Evolutionary conservation across 2,329 filamentous ascomycete genomes (phyloP).

Genomic region (Alternaria longipes): DNA sequence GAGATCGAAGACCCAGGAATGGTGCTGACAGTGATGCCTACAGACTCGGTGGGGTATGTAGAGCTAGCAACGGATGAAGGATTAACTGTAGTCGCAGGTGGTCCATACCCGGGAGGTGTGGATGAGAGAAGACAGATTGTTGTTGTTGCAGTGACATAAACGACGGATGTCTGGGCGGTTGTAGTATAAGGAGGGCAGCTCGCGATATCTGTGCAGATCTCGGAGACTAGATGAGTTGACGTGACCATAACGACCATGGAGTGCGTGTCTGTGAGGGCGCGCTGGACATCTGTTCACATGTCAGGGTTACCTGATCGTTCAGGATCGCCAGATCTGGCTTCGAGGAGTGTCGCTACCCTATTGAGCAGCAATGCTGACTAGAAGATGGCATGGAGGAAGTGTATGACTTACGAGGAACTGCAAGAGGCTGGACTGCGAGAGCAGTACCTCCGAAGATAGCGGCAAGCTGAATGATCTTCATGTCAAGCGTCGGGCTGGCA

Average conservation of each 20-base stretch:
- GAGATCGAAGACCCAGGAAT: conserved; percentile 11
- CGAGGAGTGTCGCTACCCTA: not conserved
- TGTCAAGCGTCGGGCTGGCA: conserved; percentile 26
- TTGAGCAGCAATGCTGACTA: not conserved
- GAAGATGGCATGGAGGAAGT: not conserved
- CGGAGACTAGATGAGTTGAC: conserved; percentile 50
- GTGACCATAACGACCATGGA: conserved; percentile 53
- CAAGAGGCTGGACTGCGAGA: conserved; percentile 31
- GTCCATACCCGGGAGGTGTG: conserved; percentile 24
- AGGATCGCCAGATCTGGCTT: not conserved
- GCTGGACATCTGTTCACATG: conserved; percentile 17
- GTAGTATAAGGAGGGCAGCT: conserved; percentile 51
- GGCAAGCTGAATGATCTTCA: conserved; percentile 40
- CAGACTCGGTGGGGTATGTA: conserved; percentile 12
- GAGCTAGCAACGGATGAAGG: conserved; percentile 17
- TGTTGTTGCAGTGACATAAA: conserved; percentile 52
- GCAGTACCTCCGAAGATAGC: conserved; percentile 36
- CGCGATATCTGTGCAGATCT: conserved; percentile 48
- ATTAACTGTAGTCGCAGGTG: conserved; percentile 12
- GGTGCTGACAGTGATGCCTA: conserved; percentile 15
- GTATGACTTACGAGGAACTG: conserved; percentile 30
- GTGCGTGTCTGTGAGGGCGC: conserved; percentile 37
- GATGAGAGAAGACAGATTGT: conserved; percentile 52
- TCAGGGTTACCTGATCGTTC: conserved; percentile 13
- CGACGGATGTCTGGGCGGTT: conserved; percentile 49